Conservation (phyloP, 2,329 filamentous ascomycete genomes). For the Phoma sp. region DNA sequence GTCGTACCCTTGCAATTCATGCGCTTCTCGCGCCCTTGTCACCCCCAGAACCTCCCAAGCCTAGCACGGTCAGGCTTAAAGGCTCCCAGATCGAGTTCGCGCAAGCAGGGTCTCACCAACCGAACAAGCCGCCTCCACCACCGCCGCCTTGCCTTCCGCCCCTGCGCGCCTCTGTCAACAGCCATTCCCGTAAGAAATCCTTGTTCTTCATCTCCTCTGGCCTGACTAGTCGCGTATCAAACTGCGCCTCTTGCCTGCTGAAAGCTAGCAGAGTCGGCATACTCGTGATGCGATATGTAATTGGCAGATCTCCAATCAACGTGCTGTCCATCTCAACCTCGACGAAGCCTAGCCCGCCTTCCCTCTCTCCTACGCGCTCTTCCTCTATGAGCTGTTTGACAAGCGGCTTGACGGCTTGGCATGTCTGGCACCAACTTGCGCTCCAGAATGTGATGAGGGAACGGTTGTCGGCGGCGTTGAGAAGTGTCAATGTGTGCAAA, state of each 20-base stretch:
- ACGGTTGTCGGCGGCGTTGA: slow-evolving; percentile 52
- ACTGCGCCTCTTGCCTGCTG: slow-evolving; percentile 56
- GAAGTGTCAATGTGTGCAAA: slow-evolving; percentile 55
- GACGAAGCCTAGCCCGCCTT: slow-evolving; percentile 55
- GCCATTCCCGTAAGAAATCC: slow-evolving; percentile 54
- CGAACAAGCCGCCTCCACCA: slow-evolving; percentile 52
- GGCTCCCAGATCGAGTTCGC: neutral
- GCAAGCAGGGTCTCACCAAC: slow-evolving; percentile 25
- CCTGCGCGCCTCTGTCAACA: slow-evolving; percentile 55
- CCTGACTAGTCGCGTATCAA: slow-evolving; percentile 52
- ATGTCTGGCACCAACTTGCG: slow-evolving; percentile 55
- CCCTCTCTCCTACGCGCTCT: slow-evolving; percentile 52
- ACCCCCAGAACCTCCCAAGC: slow-evolving; percentile 10
- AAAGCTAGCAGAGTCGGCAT: slow-evolving; percentile 59
- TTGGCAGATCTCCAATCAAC: slow-evolving; percentile 49
- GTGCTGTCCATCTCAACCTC: slow-evolving; percentile 57
- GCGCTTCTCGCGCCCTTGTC: slow-evolving; percentile 2
- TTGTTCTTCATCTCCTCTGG: slow-evolving; percentile 55
- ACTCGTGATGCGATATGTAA: slow-evolving; percentile 54
- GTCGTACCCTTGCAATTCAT: neutral
- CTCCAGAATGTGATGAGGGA: slow-evolving; percentile 59
- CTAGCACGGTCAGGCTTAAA: slow-evolving; percentile 11
- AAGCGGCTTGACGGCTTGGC: slow-evolving; percentile 51
- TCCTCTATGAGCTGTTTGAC: slow-evolving; percentile 51
- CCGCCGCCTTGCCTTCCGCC: slow-evolving; percentile 52